Base-by-base conservation (phyloP, 352 stramenopile species). In the Globisporangium takayamanum region DNA sequence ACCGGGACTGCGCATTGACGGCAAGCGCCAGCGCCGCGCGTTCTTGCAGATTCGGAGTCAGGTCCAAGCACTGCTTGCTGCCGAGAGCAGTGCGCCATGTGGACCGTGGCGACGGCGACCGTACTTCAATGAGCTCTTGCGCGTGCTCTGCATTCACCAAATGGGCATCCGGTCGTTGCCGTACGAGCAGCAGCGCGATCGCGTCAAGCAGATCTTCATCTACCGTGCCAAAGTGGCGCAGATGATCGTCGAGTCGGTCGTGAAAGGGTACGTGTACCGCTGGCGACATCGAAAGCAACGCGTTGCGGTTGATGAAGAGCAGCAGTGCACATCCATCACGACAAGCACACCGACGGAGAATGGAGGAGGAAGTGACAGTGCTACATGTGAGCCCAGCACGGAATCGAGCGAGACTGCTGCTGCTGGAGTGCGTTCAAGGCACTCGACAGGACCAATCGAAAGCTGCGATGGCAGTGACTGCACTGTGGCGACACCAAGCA, bases 121-220 rank as follows among this genome's bases (percentile, higher is more conserved):
- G 14, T 89, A 78, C 62, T 92, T 92, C 59, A 92, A 92, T 51
- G 81, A 89, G 60, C 60, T 92, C 42, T 62, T 92, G 28, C 81
- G 81, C 25, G 74, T 81, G 20, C 54, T 92, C 54, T 92, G 79
- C 55, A 92, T 92, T 50, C 79, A 92, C 47, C 81, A 92, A 22
- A 65, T 92, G n/a, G 81, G 81, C 8, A 92, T 92, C 50, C 79
- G 79, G 18, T 85, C 79, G 33, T 64, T 92, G 42, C 79, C 79
- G 18, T 92, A 92, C 59, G 81, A 92, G 57, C 81, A 92, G 59
- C 81, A 89, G 57, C 72, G 81, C 57, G 81, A 89, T 56, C 81
- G 81, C 10, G 81, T 92, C 52, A 92, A 92, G 55, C 79, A 92
- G 63, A 92, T 92, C 61, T 92, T 92, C 53, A 81, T 92, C 68